Evolutionary conservation across 257 asterid species (phyloP).

Genomic region (Solanum appendiculatum): DNA sequence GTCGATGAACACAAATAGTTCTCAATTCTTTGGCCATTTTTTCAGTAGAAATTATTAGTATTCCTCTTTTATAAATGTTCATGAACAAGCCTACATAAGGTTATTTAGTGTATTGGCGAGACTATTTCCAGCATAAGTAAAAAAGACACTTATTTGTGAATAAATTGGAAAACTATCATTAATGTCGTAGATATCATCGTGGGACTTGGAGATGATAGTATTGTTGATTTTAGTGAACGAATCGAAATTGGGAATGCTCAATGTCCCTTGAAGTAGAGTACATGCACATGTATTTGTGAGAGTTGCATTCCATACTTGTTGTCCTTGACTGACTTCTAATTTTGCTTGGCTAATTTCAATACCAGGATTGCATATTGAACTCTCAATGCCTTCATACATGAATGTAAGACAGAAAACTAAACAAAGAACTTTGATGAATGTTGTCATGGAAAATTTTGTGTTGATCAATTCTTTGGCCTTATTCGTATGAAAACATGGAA

Average conservation of each 20-base stretch:
- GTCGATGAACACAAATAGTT: too few species aligned
- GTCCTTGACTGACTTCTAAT: not conserved
- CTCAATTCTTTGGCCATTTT: too few species aligned
- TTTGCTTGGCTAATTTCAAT: not conserved
- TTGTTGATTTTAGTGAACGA: not conserved
- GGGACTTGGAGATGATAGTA: not conserved
- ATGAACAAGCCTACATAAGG: not conserved
- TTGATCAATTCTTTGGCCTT: too few species aligned
- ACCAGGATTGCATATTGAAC: not conserved
- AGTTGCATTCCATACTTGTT: not conserved
- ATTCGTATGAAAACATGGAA: too few species aligned
- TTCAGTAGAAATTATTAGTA: not conserved
- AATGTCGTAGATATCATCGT: not conserved
- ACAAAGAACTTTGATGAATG: not conserved
- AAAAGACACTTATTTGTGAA: not conserved
- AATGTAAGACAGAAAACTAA: not conserved
- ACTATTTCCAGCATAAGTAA: not conserved
- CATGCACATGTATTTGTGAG: not conserved
- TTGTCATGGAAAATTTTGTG: not conserved
- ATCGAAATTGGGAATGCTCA: not conserved
- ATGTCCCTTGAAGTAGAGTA: not conserved
- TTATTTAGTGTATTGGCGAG: not conserved
- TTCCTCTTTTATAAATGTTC: not conserved
- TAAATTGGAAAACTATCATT: not conserved
- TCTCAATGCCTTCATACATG: not conserved